Evolutionary conservation across 495 filamentous ascomycete genomes (phyloP).

Genomic region (Venustampulla echinocandica): DNA sequence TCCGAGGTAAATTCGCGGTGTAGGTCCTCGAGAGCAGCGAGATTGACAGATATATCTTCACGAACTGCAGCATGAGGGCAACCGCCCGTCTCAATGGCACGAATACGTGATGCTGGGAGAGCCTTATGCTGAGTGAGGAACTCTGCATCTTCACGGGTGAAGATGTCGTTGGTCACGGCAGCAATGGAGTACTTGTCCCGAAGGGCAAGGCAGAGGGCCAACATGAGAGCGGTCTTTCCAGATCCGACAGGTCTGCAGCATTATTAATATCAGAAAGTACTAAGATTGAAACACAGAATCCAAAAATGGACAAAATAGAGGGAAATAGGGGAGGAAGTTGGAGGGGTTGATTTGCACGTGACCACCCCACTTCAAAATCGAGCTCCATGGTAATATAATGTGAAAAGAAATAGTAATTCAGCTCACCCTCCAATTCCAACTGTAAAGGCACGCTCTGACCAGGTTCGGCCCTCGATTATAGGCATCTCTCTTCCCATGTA

Average conservation of each 20-base stretch:
- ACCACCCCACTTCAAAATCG: neutral
- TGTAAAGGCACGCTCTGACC: slow-evolving; percentile 87
- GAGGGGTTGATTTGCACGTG: neutral
- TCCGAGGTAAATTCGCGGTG: slow-evolving; percentile 63
- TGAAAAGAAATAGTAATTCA: neutral
- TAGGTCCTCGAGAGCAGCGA: slow-evolving; percentile 81
- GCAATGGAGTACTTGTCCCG: slow-evolving; percentile 74
- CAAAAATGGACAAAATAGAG: neutral
- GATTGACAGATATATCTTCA: slow-evolving; percentile 91
- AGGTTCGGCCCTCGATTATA: slow-evolving; percentile 77
- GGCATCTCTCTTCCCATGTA: slow-evolving; percentile 90
- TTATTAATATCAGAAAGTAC: slow-evolving; percentile 1
- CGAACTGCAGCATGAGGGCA: slow-evolving; percentile 97
- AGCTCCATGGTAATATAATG: neutral
- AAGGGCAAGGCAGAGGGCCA: slow-evolving; percentile 73
- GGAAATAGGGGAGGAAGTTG: neutral
- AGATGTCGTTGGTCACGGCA: slow-evolving; percentile 98
- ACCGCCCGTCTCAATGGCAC: slow-evolving; percentile 94
- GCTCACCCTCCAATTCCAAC: slow-evolving; percentile 92
- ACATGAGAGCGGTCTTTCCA: slow-evolving; percentile 95
- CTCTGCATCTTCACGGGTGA: slow-evolving; percentile 95
- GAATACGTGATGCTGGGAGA: slow-evolving; percentile 72
- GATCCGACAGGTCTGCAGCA: slow-evolving; percentile 82
- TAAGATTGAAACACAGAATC: neutral
- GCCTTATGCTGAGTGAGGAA: slow-evolving; percentile 85